phyloP scores from a whole-genome alignment of 306 rosid genomes.

The Astragalus membranaceus region DNA sequence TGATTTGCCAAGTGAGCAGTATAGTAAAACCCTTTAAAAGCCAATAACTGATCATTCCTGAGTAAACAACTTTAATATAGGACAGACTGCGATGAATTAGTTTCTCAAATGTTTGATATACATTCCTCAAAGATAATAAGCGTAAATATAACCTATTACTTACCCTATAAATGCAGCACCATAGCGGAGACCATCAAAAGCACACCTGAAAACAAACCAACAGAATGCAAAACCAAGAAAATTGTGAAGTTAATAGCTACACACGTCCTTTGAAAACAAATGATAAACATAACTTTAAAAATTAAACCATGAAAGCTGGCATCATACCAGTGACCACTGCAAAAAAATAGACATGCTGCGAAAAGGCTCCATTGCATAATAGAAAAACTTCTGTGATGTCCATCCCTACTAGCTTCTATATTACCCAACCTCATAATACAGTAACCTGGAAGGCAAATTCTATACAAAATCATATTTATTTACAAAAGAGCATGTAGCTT shows the following conservation, averaged over 20 bases:
- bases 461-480: neutral
- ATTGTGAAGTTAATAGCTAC: neutral
- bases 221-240: slow-evolving; percentile 3
- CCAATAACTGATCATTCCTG: neutral
- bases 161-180: slow-evolving; percentile 98
- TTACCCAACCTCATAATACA: slow-evolving; percentile 57
- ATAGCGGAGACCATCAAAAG: slow-evolving; percentile 95
- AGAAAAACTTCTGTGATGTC: slow-evolving; percentile 30
- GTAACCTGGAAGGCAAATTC: slow-evolving; percentile 53
- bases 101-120: slow-evolving; percentile 1
- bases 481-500: slow-evolving; percentile 4
- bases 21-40: slow-evolving; percentile 5
- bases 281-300: slow-evolving; percentile 16
- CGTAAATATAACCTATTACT: slow-evolving; percentile 8
- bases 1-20: neutral
- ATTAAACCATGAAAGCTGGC: slow-evolving; percentile 17
- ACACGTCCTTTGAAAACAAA: slow-evolving; percentile 6
- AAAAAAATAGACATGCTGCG: slow-evolving; percentile 80
- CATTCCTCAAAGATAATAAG: neutral
- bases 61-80: neutral
- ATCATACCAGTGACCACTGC: slow-evolving; percentile 94
- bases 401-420: slow-evolving; percentile 33
- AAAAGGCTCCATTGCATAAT: slow-evolving; percentile 84
- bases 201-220: slow-evolving; percentile 64
- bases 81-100: neutral